Base-by-base conservation (phyloP, 352 stramenopile species). In the Pythium aristosporum region DNA sequence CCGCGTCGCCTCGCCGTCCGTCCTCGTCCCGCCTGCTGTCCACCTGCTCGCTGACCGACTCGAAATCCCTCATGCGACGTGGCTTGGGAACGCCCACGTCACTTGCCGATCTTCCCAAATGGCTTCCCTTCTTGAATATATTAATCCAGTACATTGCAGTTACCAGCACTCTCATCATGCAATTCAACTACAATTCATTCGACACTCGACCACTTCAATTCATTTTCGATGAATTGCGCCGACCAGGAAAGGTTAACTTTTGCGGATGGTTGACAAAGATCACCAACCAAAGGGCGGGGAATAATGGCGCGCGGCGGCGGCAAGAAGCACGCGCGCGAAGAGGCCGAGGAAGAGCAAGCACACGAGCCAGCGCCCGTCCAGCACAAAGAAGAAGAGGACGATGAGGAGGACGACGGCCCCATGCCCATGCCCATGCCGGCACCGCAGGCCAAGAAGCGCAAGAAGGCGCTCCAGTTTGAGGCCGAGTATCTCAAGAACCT, bases 401-500 rank as follows among this genome's bases (percentile, higher is more conserved):
- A 64, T 18, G 68, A 74, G 15, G 72, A 83, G 8, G 80, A 90
- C 20, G 80, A 77, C 10, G 82, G 73, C 0, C 61, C 86, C 25
- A 81, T 92, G 42, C 84, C 85, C 23, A 80, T 91, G 76, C 82
- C 85, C 0, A 63, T 79, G 47, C 71, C 75, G 5, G 59, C 56
- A 20, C 56, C 72, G 9, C 41, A 57, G 37, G 43, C 53, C 6
- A 73, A 75, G 51, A 72, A 78, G 51, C 52, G 61, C 57, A 79
- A 77, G 63, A 89, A 92, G 52, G 65, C 56, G 23, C 71, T 91
- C 23, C 72, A 74, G 44, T 90, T 92, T 52, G 88, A 97, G 44
- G 61, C 71, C 43, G 73, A 73, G 36, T 96, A 92, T 55, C 59
- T 98, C 21, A 72, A 81, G 15, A 90, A 93, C 51, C 75, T 98